Percentiles rank a stretch among this genome's conserved stretches.
Conservation (phyloP, 1,284 basidiomycete species). For the Heliocybe sulcata region DNA sequence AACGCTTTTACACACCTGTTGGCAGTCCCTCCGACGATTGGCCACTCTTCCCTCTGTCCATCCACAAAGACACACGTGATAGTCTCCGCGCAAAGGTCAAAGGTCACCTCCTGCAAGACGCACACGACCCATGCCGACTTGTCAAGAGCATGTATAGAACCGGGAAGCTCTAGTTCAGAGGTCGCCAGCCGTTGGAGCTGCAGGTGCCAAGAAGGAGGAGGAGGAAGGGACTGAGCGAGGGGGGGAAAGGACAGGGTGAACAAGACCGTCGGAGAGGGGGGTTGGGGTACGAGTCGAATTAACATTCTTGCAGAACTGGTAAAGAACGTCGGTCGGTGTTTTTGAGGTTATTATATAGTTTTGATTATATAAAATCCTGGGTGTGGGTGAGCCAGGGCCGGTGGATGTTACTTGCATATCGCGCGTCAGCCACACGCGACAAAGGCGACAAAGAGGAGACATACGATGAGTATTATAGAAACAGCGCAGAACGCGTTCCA, state of each 20-base stretch:
- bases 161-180: slow-evolving; percentile 53
- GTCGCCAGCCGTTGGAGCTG: slow-evolving; percentile 43
- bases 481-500: not conserved
- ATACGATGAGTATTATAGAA: not conserved
- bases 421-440: not conserved
- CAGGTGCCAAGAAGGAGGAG: slow-evolving; percentile 48
- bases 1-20: slow-evolving; percentile 33
- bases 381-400: not conserved
- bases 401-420: not conserved
- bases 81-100: slow-evolving; percentile 41
- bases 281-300: slow-evolving; percentile 54
- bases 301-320: slow-evolving; percentile 38
- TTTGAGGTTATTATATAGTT: not conserved
- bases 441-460: not conserved
- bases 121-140: slow-evolving; percentile 49
- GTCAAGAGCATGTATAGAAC: slow-evolving; percentile 55
- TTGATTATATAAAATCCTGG: not conserved
- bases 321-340: not conserved
- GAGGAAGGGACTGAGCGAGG: slow-evolving; percentile 38
- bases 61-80: slow-evolving; percentile 53
- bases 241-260: slow-evolving; percentile 58
- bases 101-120: slow-evolving; percentile 49
- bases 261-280: slow-evolving; percentile 57
- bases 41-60: slow-evolving; percentile 41
- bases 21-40: slow-evolving; percentile 23